A percentile compares a stretch with the other conserved stretches of the same genome.
These are phyloP conservation scores for Ulota crispa DNA, from an alignment of 225 moss, liverwort and hornwort species.

Conservation along the genomic window DNA sequence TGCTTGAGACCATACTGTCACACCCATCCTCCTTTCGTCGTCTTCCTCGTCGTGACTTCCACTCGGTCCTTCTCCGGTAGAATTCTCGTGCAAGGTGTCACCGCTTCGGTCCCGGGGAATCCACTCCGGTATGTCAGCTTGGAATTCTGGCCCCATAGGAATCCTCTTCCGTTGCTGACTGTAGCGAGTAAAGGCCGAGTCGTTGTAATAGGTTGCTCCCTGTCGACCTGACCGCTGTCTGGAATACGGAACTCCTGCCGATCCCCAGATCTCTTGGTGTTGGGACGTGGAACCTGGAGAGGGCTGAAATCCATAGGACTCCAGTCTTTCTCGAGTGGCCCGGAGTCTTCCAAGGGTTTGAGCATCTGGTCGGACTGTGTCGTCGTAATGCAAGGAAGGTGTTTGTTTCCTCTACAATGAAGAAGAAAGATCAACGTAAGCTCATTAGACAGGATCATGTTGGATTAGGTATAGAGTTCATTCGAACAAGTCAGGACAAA, in stretches of 20 bases:
- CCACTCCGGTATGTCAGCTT: constrained; percentile 49
- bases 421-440: neutral
- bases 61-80: constrained; percentile 42
- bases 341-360: constrained; percentile 63
- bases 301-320: constrained; percentile 58
- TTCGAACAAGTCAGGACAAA: neutral
- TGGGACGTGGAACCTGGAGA: constrained; percentile 41
- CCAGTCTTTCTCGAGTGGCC: constrained; percentile 63
- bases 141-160: constrained; percentile 67
- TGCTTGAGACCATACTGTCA: constrained; percentile 64
- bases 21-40: constrained; percentile 56
- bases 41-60: constrained; percentile 53
- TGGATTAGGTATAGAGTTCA: no score
- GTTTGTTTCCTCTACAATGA: constrained; percentile 67
- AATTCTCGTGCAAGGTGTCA: constrained; percentile 19
- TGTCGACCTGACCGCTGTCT: constrained; percentile 62
- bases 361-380: constrained; percentile 55
- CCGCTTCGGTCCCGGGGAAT: constrained; percentile 29
- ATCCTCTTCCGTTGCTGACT: constrained; percentile 61
- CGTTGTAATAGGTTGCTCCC: constrained; percentile 36
- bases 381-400: constrained; percentile 59
- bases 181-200: constrained; percentile 38
- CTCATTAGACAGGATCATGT: neutral
- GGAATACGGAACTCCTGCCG: constrained; percentile 38
- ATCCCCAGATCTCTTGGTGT: constrained; percentile 40